A percentile compares a stretch with the other conserved stretches of the same genome.
Conservation (phyloP, 345 rosid species). For the Aurinia saxatilis region DNA sequence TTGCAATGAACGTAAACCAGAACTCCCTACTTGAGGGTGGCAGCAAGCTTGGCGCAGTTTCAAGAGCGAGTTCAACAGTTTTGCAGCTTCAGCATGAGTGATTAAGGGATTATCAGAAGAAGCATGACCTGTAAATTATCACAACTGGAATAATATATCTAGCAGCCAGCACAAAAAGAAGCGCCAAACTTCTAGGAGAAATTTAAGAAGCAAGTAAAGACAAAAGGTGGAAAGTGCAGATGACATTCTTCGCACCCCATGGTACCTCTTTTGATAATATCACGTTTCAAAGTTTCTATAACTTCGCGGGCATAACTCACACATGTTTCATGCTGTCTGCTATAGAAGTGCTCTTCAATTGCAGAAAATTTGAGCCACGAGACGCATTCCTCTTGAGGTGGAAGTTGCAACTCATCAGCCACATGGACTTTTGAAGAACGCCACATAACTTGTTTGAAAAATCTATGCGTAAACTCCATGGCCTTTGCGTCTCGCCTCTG, state of each 20-base stretch:
- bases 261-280: constrained; percentile 60
- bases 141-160: not conserved
- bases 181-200: not conserved
- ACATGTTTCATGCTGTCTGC: constrained; percentile 96
- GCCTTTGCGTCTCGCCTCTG: constrained; percentile 71
- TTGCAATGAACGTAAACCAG: constrained; percentile 84
- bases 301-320: constrained; percentile 87
- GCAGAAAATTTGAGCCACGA: constrained; percentile 90
- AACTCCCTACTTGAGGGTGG: constrained; percentile 99
- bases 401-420: constrained; percentile 87
- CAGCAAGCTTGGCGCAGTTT: constrained; percentile 99
- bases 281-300: constrained; percentile 67
- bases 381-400: constrained; percentile 84
- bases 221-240: constrained; percentile 21
- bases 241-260: constrained; percentile 37
- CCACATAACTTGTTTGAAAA: constrained; percentile 91
- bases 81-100: constrained; percentile 79
- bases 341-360: constrained; percentile 88
- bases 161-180: constrained; percentile 1
- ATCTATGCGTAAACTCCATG: constrained; percentile 65
- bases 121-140: constrained; percentile 35
- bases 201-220: not conserved
- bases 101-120: constrained; percentile 49
- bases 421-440: constrained; percentile 87
- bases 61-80: constrained; percentile 81